phyloP scores from a whole-genome alignment of 306 rosid genomes.

The Ormosia semicastrata region DNA sequence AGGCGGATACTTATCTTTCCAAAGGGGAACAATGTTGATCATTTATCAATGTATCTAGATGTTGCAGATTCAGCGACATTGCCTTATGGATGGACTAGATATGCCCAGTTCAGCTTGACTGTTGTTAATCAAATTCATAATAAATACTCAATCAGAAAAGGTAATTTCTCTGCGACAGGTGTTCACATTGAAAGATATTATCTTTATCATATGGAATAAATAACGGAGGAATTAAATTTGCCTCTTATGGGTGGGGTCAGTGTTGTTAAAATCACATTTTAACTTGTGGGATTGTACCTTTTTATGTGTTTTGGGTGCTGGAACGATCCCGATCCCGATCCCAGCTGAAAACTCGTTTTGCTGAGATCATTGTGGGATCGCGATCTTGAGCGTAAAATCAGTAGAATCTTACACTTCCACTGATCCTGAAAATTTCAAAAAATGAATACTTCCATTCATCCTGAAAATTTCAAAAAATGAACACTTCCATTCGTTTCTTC shows the following conservation, averaged over 20 bases:
- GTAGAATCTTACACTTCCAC: too few species aligned
- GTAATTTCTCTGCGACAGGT: constrained; percentile 35
- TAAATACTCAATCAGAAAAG: constrained; percentile 66
- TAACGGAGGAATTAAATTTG: neutral
- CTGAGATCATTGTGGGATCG: too few species aligned
- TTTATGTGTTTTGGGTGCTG: too few species aligned
- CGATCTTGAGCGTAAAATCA: too few species aligned
- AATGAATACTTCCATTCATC: too few species aligned
- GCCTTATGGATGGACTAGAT: constrained; percentile 80
- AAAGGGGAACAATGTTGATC: constrained; percentile 76
- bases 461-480: too few species aligned
- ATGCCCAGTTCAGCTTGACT: constrained; percentile 75
- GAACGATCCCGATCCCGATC: too few species aligned
- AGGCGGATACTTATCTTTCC: constrained; percentile 78
- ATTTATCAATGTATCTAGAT: constrained; percentile 79
- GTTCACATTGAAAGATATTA: neutral
- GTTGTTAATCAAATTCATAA: constrained; percentile 59
- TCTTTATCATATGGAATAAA: neutral
- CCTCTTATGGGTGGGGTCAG: neutral
- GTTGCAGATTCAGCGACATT: constrained; percentile 56
- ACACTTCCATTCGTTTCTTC: too few species aligned
- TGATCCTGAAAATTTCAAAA: too few species aligned
- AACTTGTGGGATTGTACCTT: too few species aligned
- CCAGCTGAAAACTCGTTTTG: too few species aligned
- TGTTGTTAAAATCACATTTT: too few species aligned